These are phyloP conservation scores for Phellinidium pouzarii DNA, from an alignment of 1,284 basidiomycete species.

Conservation along the genomic window DNA sequence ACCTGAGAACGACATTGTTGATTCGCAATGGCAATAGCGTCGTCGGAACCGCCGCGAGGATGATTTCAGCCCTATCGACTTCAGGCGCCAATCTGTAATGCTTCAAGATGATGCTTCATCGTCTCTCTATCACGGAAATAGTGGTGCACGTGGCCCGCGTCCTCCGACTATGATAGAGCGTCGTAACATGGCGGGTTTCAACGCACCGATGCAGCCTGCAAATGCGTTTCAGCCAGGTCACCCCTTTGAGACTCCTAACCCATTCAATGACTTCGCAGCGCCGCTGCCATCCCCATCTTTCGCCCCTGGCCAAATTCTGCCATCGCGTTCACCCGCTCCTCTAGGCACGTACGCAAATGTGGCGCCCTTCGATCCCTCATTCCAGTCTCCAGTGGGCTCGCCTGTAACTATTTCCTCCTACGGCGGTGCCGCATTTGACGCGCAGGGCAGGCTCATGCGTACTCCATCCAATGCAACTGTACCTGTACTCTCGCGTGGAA, in stretches of 20 bases:
- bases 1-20: not conserved
- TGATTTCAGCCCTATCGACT: constrained; percentile 44
- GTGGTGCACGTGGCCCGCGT: constrained; percentile 36
- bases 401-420: constrained; percentile 13
- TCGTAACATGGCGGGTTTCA: constrained; percentile 30
- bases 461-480: constrained; percentile 10
- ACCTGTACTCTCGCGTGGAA: constrained; percentile 5
- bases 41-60: constrained; percentile 38
- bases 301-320: constrained; percentile 11
- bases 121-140: constrained; percentile 29
- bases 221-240: constrained; percentile 23
- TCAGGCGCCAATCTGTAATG: constrained; percentile 54
- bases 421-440: constrained; percentile 16
- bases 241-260: constrained; percentile 21
- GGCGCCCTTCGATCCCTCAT: constrained; percentile 20
- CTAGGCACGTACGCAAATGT: constrained; percentile 21
- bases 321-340: constrained; percentile 3
- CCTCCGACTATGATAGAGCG: constrained; percentile 53
- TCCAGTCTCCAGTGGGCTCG: constrained; percentile 16
- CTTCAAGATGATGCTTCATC: constrained; percentile 42
- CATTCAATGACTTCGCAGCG: constrained; percentile 17
- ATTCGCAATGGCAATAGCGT: constrained; percentile 30
- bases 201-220: constrained; percentile 28
- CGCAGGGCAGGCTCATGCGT: constrained; percentile 12
- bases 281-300: constrained; percentile 14